A percentile compares a stretch with the other conserved stretches of the same genome.
These are phyloP conservation scores for Pseudisothecium myosuroides DNA, from an alignment of 225 moss, liverwort and hornwort genomes.

Conservation along the genomic window DNA sequence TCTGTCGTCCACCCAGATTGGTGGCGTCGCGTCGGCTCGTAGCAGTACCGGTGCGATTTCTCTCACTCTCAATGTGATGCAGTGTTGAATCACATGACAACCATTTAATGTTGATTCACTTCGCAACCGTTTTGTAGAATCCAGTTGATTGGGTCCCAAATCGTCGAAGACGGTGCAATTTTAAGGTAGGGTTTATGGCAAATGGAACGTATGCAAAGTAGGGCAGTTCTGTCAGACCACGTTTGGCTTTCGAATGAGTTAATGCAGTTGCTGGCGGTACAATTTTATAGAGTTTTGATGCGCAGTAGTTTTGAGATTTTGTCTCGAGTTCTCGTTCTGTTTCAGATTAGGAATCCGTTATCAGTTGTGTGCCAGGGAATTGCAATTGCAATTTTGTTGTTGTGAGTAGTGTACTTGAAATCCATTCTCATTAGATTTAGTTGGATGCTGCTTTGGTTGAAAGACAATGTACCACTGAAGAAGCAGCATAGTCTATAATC, in stretches of 20 bases:
- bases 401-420: not conserved
- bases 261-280: not conserved
- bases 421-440: not conserved
- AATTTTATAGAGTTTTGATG: not conserved
- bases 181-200: not conserved
- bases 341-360: not conserved
- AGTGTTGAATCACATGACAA: not conserved
- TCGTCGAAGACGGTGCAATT: not conserved
- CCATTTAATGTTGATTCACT: not conserved
- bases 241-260: not conserved
- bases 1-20: constrained; percentile 13
- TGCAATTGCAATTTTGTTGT: not conserved
- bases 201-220: not conserved
- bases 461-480: not conserved
- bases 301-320: not conserved
- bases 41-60: not conserved
- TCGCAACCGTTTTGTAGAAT: not conserved
- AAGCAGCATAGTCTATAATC: not conserved
- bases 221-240: not conserved
- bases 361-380: too few relatives aligned
- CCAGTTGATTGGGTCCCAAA: not conserved
- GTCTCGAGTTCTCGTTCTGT: not conserved
- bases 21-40: constrained; percentile 24
- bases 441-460: not conserved
- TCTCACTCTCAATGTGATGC: not conserved